phyloP scores from a whole-genome alignment of 1,284 basidiomycete species.

The Cryptococcus neoformans region DNA sequence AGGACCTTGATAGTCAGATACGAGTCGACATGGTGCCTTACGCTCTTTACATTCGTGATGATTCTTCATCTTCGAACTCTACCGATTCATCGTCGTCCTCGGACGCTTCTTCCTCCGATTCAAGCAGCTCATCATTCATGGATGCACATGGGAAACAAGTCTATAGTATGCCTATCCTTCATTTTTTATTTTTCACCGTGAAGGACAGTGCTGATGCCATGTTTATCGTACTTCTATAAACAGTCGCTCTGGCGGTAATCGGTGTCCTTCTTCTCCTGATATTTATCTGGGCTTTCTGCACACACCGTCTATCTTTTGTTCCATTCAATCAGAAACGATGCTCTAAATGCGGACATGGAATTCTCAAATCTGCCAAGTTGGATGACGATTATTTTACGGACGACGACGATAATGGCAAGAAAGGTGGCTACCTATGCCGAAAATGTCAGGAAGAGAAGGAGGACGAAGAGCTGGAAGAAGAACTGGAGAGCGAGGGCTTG shows the following conservation, averaged over 20 bases:
- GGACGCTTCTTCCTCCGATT: not conserved
- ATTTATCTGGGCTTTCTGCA: slow-evolving; percentile 6
- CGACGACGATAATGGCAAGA: not conserved
- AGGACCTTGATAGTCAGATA: not conserved
- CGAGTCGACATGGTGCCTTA: slow-evolving; percentile 8
- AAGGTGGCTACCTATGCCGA: slow-evolving; percentile 8
- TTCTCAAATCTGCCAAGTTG: not conserved
- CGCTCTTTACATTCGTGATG: slow-evolving; percentile 4
- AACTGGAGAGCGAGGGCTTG: not conserved
- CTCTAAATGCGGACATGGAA: slow-evolving; percentile 4
- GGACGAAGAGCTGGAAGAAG: not conserved
- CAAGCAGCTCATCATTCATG: slow-evolving; percentile 3
- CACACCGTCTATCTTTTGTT: slow-evolving; percentile 6
- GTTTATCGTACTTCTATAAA: no score
- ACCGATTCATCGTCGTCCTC: not conserved
- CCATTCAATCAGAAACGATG: slow-evolving; percentile 16
- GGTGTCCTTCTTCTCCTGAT: slow-evolving; percentile 2
- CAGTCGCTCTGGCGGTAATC: slow-evolving; percentile 9
- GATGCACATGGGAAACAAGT: slow-evolving; percentile 6
- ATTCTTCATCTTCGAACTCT: not conserved
- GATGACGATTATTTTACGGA: slow-evolving; percentile 10
- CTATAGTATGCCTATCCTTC: slow-evolving; percentile 7
- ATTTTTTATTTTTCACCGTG: not conserved
- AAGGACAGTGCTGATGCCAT: no score
- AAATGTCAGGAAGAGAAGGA: slow-evolving; percentile 8